Conservation (phyloP, 2,329 filamentous ascomycete genomes). For the Aspergillus costaricaensis region DNA sequence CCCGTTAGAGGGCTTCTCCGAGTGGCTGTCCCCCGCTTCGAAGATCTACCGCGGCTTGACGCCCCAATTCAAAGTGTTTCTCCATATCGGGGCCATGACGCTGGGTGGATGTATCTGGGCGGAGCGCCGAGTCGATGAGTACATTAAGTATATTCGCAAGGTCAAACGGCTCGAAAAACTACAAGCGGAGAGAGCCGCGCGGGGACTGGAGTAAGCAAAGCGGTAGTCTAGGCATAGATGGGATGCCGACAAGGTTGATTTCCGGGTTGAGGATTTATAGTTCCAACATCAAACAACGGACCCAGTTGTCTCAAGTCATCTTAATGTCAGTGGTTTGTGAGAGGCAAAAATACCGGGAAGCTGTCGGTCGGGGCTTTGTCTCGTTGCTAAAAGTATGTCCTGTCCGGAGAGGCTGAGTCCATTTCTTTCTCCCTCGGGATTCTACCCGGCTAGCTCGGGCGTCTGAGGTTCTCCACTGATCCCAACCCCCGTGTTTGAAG, state of each 20-base stretch:
- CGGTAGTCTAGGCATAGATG: background rate
- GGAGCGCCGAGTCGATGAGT: constrained; percentile 49
- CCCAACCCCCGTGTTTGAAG: constrained; percentile 3
- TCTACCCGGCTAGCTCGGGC: background rate
- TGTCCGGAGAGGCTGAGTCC: background rate
- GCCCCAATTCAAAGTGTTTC: constrained; percentile 52
- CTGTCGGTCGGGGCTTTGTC: no score
- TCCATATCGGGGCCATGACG: constrained; percentile 51
- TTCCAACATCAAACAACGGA: background rate
- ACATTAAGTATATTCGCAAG: constrained; percentile 46
- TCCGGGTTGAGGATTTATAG: background rate
- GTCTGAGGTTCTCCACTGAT: background rate
- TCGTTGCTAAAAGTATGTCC: no score
- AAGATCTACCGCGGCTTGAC: constrained; percentile 51
- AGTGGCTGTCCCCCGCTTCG: constrained; percentile 46
- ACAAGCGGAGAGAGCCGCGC: constrained; percentile 31
- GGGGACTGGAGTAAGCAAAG: constrained; percentile 15
- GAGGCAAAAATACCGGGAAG: no score
- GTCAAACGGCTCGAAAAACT: constrained; percentile 44
- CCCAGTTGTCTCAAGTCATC: background rate
- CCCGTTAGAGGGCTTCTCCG: constrained; percentile 52
- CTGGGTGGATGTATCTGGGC: constrained; percentile 53
- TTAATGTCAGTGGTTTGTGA: no score
- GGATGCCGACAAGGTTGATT: background rate
- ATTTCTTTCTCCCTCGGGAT: background rate